phyloP scores from a whole-genome alignment of 1,139 yeast species.

The Ogataea hybrid region DNA sequence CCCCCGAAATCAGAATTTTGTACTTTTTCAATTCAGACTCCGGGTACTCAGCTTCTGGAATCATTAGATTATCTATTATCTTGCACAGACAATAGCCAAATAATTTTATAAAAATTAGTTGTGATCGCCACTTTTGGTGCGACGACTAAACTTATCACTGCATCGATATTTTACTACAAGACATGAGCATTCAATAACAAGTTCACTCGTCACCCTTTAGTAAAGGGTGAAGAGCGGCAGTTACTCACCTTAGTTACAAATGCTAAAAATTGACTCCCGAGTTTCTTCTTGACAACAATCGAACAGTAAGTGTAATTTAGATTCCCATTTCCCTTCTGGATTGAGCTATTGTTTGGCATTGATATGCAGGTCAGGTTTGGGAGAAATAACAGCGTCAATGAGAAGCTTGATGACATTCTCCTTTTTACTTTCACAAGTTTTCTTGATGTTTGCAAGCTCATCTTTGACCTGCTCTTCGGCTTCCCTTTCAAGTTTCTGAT shows the following conservation, averaged over 20 bases:
- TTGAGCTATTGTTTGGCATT: slow-evolving; percentile 46
- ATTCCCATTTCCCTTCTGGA: background rate
- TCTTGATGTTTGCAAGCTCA: slow-evolving; percentile 47
- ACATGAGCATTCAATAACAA: too few species aligned
- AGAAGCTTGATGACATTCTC: slow-evolving; percentile 68
- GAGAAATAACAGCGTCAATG: slow-evolving; percentile 75
- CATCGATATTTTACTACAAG: too few species aligned
- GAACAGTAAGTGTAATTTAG: too few species aligned
- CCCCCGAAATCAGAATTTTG: slow-evolving; percentile 6
- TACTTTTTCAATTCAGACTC: slow-evolving; percentile 28
- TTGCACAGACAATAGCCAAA: background rate
- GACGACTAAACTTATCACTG: too few species aligned
- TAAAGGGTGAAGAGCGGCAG: too few species aligned
- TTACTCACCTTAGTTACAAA: too few species aligned
- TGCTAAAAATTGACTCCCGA: too few species aligned
- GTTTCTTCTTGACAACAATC: too few species aligned
- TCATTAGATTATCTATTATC: background rate
- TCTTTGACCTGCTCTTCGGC: slow-evolving; percentile 43
- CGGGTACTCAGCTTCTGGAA: slow-evolving; percentile 29
- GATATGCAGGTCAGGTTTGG: slow-evolving; percentile 78
- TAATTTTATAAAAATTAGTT: background rate
- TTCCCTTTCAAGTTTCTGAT: slow-evolving; percentile 50
- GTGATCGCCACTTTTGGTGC: too few species aligned
- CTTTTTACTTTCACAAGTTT: slow-evolving; percentile 63
- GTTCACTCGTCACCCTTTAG: too few species aligned